phyloP scores from a whole-genome alignment of 352 stramenopile species.

The Phytophthora sp. region DNA sequence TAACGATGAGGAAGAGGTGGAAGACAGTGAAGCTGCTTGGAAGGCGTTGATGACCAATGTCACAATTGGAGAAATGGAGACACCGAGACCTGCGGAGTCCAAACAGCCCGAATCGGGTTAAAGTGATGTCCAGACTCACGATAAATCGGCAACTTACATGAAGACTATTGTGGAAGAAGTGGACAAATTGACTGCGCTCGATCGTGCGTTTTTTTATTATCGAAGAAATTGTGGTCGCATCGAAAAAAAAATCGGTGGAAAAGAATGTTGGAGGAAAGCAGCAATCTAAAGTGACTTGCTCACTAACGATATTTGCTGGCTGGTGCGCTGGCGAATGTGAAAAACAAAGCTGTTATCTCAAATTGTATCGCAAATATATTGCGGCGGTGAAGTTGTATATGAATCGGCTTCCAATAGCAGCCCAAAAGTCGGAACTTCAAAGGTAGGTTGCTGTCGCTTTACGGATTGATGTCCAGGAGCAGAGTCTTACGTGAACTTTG shows the following conservation, averaged over 20 bases:
- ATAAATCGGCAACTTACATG: background rate
- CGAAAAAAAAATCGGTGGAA: conserved; percentile 24
- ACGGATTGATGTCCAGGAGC: too few species aligned
- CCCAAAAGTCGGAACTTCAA: too few species aligned
- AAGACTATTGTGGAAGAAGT: conserved; percentile 15
- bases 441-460: too few species aligned
- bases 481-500: too few species aligned
- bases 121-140: background rate
- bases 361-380: conserved; percentile 12
- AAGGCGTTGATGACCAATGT: background rate
- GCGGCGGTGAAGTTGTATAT: conserved; percentile 9
- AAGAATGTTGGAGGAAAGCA: conserved; percentile 3
- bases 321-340: conserved; percentile 5
- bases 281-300: background rate
- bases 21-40: background rate
- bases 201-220: conserved; percentile 18
- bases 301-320: conserved; percentile 2
- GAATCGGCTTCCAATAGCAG: background rate
- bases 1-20: background rate
- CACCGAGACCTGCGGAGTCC: background rate
- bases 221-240: conserved; percentile 1
- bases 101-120: background rate
- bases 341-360: conserved; percentile 6
- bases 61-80: background rate
- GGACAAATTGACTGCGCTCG: background rate